Conservation (phyloP, 2,329 filamentous ascomycete genomes). For the Aspergillus candidus region DNA sequence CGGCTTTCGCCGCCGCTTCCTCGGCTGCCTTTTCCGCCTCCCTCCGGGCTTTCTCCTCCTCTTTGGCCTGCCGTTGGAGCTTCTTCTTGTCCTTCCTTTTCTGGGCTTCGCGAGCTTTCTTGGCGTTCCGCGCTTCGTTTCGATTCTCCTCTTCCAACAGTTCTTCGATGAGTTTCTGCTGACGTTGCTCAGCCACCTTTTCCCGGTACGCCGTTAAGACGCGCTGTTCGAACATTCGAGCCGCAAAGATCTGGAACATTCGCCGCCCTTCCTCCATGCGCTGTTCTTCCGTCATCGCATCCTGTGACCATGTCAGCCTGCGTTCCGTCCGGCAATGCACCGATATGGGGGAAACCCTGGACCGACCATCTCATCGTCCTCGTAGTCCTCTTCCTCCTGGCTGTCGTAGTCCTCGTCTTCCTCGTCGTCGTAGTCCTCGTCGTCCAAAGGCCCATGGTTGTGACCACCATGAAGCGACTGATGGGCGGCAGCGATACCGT, state of each 20-base stretch:
- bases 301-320: constrained; percentile 52
- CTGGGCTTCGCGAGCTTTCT: constrained; percentile 88
- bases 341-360: constrained; percentile 6
- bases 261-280: constrained; percentile 96
- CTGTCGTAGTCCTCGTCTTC: constrained; percentile 65
- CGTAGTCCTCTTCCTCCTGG: constrained; percentile 59
- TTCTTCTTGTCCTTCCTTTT: constrained; percentile 93
- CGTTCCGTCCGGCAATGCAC: constrained; percentile 14
- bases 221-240: constrained; percentile 97
- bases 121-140: constrained; percentile 74
- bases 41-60: constrained; percentile 82
- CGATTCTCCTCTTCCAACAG: constrained; percentile 76
- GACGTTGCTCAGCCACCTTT: constrained; percentile 89
- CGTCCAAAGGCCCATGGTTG: constrained; percentile 69
- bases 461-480: constrained; percentile 61
- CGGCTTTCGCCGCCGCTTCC: constrained; percentile 67
- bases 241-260: constrained; percentile 99
- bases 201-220: constrained; percentile 96
- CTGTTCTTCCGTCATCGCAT: constrained; percentile 95
- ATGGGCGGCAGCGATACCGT: constrained; percentile 55
- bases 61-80: constrained; percentile 77
- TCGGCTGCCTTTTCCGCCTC: constrained; percentile 87
- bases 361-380: constrained; percentile 59
- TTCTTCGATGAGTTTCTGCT: constrained; percentile 84
- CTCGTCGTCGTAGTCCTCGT: constrained; percentile 66